Evolutionary conservation across 2,329 filamentous ascomycete species (phyloP).

Genomic region (Colletotrichum scovillei): DNA sequence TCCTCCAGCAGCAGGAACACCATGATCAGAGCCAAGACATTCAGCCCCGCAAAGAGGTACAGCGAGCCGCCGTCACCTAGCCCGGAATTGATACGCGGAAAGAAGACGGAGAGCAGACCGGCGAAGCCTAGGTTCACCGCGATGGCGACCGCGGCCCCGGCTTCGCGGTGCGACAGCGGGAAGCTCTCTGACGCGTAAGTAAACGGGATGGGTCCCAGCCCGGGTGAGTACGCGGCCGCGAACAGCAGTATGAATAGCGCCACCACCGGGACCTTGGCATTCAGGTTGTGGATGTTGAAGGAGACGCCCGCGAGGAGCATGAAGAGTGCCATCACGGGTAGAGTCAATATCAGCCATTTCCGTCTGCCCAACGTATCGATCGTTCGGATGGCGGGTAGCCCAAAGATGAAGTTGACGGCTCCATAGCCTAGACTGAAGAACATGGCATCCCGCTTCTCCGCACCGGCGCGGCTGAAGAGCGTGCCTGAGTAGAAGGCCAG

Average conservation of each 20-base stretch:
- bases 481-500: slow-evolving; percentile 56
- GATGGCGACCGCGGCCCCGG: slow-evolving; percentile 60
- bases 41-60: slow-evolving; percentile 59
- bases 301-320: slow-evolving; percentile 52
- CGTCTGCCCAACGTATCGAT: slow-evolving; percentile 55
- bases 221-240: slow-evolving; percentile 54
- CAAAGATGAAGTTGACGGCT: slow-evolving; percentile 55
- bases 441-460: slow-evolving; percentile 40
- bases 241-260: slow-evolving; percentile 54
- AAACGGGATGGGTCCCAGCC: slow-evolving; percentile 59
- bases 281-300: slow-evolving; percentile 39
- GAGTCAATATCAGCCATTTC: slow-evolving; percentile 54
- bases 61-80: slow-evolving; percentile 49
- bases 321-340: slow-evolving; percentile 56
- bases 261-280: slow-evolving; percentile 43
- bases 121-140: slow-evolving; percentile 60
- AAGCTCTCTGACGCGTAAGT: slow-evolving; percentile 63
- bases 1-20: slow-evolving; percentile 58
- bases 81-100: slow-evolving; percentile 44
- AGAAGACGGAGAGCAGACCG: slow-evolving; percentile 56
- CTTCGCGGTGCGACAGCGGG: slow-evolving; percentile 60
- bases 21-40: slow-evolving; percentile 56
- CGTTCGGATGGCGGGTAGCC: slow-evolving; percentile 52
- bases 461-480: slow-evolving; percentile 40
- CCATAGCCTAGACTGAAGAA: slow-evolving; percentile 49